Evolutionary conservation across 2,329 filamentous ascomycete genomes (phyloP), one percentile per base, ranked within the genome.

Genomic region (Diaporthe capsici): DNA sequence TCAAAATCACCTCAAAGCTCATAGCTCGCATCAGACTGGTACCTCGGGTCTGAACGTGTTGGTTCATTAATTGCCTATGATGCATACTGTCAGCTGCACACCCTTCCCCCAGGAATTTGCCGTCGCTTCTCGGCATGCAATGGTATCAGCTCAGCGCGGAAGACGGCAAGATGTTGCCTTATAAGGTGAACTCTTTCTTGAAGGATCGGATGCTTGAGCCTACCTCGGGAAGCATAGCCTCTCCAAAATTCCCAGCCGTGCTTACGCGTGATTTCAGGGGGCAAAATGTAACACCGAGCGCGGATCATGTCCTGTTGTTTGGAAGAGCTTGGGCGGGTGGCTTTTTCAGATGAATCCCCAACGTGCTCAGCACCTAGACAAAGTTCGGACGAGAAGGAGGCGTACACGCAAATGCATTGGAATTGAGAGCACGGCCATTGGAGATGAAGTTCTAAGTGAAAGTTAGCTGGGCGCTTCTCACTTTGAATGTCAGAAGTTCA

Each of bases 341-440:
- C 47, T 28, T 53, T 68, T 68, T 68, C 22, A 42, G 47, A 68
- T 53, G 47, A 68, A 68, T 68, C 47, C 47, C 31, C 65, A 68
- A 68, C 65, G 22, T 39, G 47, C 65, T 53, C 65, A 39, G 47
- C 47, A 12, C 47, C 28, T 39, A 37, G 65, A 53, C 15, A 53
- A 53, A 39, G 47, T 68, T 68, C 47, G 47, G 65, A 53, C 15
- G 65, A 28, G 15, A 42, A 39, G 4, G 22, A 10, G 20, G n/a
- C 7, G n/a, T 39, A 25, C 22, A 25, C 20, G 53, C 25, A 55
- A 25, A 37, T 37, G 63, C 20, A 25, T 37, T 51, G 44, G 10
- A 22, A 2, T 49, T 25, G 17, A 37, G 42, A 67, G 44, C 63
- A 67, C 63, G 28, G 31, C 28, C 63, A 49, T 15, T 20, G 44